phyloP scores from a whole-genome alignment of 1,139 yeast genomes.

The Nadsonia starkeyi-henricii region DNA sequence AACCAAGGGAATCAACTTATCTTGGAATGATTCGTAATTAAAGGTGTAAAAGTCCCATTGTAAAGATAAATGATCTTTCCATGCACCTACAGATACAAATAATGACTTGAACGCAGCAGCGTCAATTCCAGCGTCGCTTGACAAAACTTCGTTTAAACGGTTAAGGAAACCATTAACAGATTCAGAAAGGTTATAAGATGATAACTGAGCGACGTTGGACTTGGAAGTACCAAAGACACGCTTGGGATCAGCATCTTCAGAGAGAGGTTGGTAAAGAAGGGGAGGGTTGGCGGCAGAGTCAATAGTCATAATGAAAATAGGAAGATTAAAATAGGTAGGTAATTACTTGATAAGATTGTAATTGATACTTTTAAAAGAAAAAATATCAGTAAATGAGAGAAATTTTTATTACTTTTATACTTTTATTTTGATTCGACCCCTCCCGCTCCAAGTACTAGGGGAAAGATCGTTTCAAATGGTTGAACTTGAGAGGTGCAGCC shows the following conservation, averaged over 20 bases:
- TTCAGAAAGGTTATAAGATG: neutral
- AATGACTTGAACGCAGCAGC: neutral
- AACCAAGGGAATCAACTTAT: neutral
- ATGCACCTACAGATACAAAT: neutral
- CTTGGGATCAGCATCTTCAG: neutral
- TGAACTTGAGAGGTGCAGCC: no score
- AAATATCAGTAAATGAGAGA: no score
- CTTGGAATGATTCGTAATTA: neutral
- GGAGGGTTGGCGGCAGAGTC: neutral
- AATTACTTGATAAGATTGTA: no score
- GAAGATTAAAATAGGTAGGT: no score
- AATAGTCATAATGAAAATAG: neutral
- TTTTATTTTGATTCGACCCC: no score
- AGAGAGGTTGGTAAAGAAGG: neutral
- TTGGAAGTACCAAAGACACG: neutral
- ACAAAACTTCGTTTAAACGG: neutral
- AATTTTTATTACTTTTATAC: no score
- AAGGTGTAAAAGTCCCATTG: constrained; percentile 6
- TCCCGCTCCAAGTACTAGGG: no score
- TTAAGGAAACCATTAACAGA: neutral
- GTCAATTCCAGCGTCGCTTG: neutral
- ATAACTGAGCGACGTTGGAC: neutral
- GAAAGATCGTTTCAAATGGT: no score
- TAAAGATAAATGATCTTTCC: neutral
- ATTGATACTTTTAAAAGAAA: no score